A percentile compares a stretch with the other conserved stretches of the same genome.
These are phyloP conservation scores for Besnoitia besnoiti DNA, from an alignment of 169 alveolate genomes.

Conservation along the genomic window DNA sequence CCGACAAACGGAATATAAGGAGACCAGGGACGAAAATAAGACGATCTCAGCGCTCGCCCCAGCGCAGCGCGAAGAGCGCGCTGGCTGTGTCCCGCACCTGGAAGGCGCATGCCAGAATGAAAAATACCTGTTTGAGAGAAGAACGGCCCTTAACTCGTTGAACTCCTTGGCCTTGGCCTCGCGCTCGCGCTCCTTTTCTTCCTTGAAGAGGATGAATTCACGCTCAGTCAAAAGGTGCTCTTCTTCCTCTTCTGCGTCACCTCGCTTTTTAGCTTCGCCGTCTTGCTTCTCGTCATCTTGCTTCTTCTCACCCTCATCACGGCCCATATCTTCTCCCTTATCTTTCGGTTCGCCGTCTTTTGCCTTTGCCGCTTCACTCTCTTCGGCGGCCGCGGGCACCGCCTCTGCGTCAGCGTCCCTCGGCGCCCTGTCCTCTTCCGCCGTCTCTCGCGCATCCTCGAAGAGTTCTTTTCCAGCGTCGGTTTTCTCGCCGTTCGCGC, in stretches of 20 bases:
- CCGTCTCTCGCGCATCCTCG: conserved; percentile 1
- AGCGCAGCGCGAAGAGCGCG: background rate
- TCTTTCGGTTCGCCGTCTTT: background rate
- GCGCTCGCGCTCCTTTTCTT: conserved; percentile 43
- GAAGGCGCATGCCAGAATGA: background rate
- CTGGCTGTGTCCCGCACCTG: too few species aligned
- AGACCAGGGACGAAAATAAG: background rate
- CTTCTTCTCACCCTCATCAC: background rate
- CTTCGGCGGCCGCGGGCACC: background rate
- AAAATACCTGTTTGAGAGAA: conserved; percentile 27
- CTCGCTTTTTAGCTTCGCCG: too few species aligned
- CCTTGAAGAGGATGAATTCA: background rate
- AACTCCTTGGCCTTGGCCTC: conserved; percentile 71
- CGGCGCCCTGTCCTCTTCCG: background rate
- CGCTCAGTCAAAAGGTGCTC: background rate
- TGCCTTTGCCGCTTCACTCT: background rate
- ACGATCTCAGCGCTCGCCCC: background rate
- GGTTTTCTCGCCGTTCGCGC: background rate
- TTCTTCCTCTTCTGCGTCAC: conserved; percentile 5
- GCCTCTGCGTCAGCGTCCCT: background rate
- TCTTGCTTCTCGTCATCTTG: background rate
- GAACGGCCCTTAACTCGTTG: conserved; percentile 26
- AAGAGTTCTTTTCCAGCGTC: background rate
- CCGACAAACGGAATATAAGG: background rate
- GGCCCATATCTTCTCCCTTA: background rate